Percentiles rank a stretch among this genome's conserved stretches.
These are phyloP conservation scores for Eleusine coracana DNA, from an alignment of 176 grass and related monocot species.

Conservation along the genomic window DNA sequence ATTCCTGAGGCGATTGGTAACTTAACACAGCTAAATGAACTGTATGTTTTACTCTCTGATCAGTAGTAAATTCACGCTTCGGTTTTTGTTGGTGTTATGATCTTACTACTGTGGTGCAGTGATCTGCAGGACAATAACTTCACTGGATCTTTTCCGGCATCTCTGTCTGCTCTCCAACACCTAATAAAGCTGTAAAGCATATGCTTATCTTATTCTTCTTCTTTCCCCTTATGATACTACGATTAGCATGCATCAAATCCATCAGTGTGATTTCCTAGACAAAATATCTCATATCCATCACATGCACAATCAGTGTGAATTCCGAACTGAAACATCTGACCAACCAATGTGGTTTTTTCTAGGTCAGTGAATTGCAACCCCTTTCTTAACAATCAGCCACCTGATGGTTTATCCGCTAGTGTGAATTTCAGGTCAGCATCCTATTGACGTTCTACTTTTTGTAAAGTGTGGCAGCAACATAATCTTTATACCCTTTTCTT, in stretches of 20 bases:
- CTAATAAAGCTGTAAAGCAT: slow-evolving; percentile 61
- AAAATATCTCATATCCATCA: slow-evolving; percentile 9
- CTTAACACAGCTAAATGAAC: slow-evolving; percentile 52
- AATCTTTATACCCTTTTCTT: slow-evolving; percentile 9
- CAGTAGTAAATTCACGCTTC: background rate
- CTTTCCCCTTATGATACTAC: slow-evolving; percentile 22
- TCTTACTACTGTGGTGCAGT: slow-evolving; percentile 36
- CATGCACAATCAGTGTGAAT: background rate
- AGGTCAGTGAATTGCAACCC: slow-evolving; percentile 72
- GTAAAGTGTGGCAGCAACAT: slow-evolving; percentile 15
- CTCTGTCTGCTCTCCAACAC: slow-evolving; percentile 49
- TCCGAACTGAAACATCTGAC: slow-evolving; percentile 7
- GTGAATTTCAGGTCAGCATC: slow-evolving; percentile 52
- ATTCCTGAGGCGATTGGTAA: slow-evolving; percentile 44
- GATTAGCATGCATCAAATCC: slow-evolving; percentile 2
- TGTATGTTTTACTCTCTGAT: slow-evolving; percentile 53
- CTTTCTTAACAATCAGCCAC: slow-evolving; percentile 46
- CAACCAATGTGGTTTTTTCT: slow-evolving; percentile 19
- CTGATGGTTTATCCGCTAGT: slow-evolving; percentile 37
- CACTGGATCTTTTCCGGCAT: slow-evolving; percentile 57
- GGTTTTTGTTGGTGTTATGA: slow-evolving; percentile 9
- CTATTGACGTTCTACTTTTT: slow-evolving; percentile 24
- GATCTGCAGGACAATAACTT: slow-evolving; percentile 67
- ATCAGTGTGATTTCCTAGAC: background rate
- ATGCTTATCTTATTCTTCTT: slow-evolving; percentile 1